Percentiles rank a stretch among this genome's conserved stretches.
phyloP scores from a whole-genome alignment of 2,329 filamentous ascomycete species.

The Colletotrichum plurivorum region DNA sequence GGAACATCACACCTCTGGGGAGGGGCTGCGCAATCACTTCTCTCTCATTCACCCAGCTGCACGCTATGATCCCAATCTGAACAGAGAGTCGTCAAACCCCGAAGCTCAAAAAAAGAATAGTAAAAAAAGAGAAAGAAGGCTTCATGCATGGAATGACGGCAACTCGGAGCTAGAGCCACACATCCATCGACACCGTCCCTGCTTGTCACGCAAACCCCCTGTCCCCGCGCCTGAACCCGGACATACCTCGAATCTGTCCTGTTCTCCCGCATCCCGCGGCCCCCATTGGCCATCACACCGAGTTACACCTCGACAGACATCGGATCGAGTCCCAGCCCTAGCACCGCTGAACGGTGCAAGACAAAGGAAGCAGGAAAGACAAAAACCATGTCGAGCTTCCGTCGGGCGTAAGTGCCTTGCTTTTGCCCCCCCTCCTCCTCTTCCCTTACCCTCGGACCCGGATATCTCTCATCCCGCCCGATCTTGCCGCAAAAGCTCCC shows the following conservation, averaged over 20 bases:
- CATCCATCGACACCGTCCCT: slow-evolving; percentile 12
- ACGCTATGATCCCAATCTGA: slow-evolving; percentile 16
- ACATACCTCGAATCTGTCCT: neutral
- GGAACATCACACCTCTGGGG: neutral
- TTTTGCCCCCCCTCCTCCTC: neutral
- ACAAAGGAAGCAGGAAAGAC: neutral
- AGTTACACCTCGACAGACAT: neutral
- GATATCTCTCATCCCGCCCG: slow-evolving; percentile 1
- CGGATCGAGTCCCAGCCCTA: neutral
- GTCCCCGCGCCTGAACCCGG: neutral
- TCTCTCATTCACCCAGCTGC: neutral
- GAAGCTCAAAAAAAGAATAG: neutral
- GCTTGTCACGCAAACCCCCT: neutral
- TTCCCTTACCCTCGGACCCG: slow-evolving; percentile 12
- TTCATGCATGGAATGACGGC: slow-evolving; percentile 27
- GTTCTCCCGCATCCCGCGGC: slow-evolving; percentile 4
- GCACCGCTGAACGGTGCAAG: neutral
- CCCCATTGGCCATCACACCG: neutral
- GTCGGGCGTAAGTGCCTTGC: slow-evolving; percentile 33
- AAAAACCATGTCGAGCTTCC: slow-evolving; percentile 32
- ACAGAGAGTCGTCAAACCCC: neutral
- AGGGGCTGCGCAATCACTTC: slow-evolving; percentile 12
- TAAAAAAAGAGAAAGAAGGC: neutral
- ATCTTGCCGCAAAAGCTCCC: slow-evolving; percentile 7
- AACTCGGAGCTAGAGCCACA: slow-evolving; percentile 19